These are phyloP conservation scores for Pyrrhoderma noxium DNA, from an alignment of 1,284 basidiomycete genomes.

Conservation along the genomic window DNA sequence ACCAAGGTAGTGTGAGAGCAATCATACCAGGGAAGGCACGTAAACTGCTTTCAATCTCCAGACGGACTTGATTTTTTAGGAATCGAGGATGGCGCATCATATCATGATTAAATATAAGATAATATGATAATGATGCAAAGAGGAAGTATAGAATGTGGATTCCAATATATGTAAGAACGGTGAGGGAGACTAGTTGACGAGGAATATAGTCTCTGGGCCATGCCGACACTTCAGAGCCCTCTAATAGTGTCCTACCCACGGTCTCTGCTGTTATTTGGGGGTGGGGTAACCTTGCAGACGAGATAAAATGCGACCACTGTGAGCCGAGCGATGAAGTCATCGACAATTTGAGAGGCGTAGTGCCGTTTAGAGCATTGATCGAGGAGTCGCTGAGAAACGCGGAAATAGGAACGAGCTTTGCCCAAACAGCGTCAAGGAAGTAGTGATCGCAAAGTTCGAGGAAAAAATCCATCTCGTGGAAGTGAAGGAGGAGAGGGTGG, in stretches of 20 bases:
- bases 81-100: conserved; percentile 96
- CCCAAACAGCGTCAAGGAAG: conserved; percentile 74
- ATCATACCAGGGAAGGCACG: conserved; percentile 78
- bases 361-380: conserved; percentile 23
- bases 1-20: conserved; percentile 87
- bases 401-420: conserved; percentile 64
- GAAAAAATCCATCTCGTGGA: conserved; percentile 70
- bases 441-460: conserved; percentile 68
- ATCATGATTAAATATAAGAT: conserved; percentile 88
- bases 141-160: conserved; percentile 81
- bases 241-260: conserved; percentile 23
- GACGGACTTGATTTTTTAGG: conserved; percentile 77
- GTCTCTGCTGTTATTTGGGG: conserved; percentile 39
- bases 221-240: conserved; percentile 41
- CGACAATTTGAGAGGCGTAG: conserved; percentile 30
- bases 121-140: conserved; percentile 81
- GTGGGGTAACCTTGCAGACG: conserved; percentile 42
- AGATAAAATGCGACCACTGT: conserved; percentile 48
- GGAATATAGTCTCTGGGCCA: conserved; percentile 77
- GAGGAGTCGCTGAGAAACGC: conserved; percentile 32
- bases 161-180: conserved; percentile 70
- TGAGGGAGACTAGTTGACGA: conserved; percentile 76
- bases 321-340: conserved; percentile 35
- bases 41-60: conserved; percentile 78
- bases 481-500: too few species aligned